A percentile compares a stretch with the other conserved stretches of the same genome.
Conservation (phyloP, 225 moss, liverwort and hornwort species). For the Marchantia polymorpha region DNA sequence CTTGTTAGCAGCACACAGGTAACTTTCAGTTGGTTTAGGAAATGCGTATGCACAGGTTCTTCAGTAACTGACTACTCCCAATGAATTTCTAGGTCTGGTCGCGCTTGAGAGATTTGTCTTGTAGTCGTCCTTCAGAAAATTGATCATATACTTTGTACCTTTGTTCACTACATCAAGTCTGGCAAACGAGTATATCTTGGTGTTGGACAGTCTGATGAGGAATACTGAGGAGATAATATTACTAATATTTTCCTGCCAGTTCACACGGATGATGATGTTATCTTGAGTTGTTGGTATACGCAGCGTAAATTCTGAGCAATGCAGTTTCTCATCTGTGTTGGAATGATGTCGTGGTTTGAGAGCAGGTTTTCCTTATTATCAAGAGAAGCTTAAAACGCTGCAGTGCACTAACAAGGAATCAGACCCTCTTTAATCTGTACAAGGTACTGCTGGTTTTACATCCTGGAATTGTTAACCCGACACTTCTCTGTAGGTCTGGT, state of each 20-base stretch:
- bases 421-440: slow-evolving; percentile 94
- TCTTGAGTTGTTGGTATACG: background rate
- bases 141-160: background rate
- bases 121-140: background rate
- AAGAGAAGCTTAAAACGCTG: slow-evolving; percentile 99
- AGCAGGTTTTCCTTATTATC: slow-evolving; percentile 85
- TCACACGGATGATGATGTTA: background rate
- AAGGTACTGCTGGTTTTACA: slow-evolving; percentile 50
- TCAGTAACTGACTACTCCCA: background rate
- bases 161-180: background rate
- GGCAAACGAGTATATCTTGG: background rate
- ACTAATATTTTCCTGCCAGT: too few relatives aligned
- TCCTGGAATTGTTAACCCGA: background rate
- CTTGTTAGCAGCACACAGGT: slow-evolving; percentile 93
- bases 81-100: background rate
- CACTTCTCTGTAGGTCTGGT: background rate
- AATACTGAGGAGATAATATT: background rate
- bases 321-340: background rate
- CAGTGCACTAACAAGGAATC: slow-evolving; percentile 89
- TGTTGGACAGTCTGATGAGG: background rate
- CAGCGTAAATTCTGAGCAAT: background rate
- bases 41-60: background rate
- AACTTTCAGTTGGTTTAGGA: slow-evolving; percentile 9
- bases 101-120: background rate
- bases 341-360: background rate